A percentile compares a stretch with the other conserved stretches of the same genome.
Evolutionary conservation across 495 filamentous ascomycete species (phyloP).

Genomic region (Xylaria acuta): DNA sequence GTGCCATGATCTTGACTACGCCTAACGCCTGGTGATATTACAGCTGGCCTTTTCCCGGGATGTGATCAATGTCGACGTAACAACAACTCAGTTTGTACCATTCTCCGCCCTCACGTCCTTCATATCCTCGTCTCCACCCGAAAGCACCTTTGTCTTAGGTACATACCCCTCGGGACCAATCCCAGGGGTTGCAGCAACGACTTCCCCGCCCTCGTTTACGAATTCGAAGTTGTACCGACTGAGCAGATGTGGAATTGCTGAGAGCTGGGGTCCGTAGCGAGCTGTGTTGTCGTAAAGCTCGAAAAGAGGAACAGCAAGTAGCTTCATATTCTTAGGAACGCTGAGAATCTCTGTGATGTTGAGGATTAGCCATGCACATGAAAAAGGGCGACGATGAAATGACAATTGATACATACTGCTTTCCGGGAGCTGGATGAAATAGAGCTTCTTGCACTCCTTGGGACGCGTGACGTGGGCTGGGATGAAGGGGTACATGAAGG

Average conservation of each 20-base stretch:
- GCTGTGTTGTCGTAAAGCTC: constrained; percentile 97
- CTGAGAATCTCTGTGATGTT: constrained; percentile 79
- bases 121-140: constrained; percentile 69
- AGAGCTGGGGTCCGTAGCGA: constrained; percentile 93
- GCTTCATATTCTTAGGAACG: constrained; percentile 99
- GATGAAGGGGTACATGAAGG: constrained; percentile 99
- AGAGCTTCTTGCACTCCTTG: constrained; percentile 99
- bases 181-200: constrained; percentile 86
- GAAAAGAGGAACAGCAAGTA: constrained; percentile 94
- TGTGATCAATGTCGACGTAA: neutral
- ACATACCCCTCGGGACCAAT: constrained; percentile 57
- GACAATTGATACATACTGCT: constrained; percentile 68
- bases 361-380: constrained; percentile 30
- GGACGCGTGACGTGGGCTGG: constrained; percentile 93
- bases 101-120: constrained; percentile 44
- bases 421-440: constrained; percentile 91
- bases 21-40: constrained; percentile 38
- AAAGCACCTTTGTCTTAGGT: constrained; percentile 75
- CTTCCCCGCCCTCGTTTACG: constrained; percentile 91
- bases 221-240: constrained; percentile 98
- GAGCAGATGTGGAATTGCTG: constrained; percentile 91
- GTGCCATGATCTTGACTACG: constrained; percentile 25
- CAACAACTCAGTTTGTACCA: constrained; percentile 28
- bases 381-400: neutral
- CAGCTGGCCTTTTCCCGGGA: constrained; percentile 7